Evolutionary conservation across 129 eudicot genomes (phyloP).

Genomic region (Cynara cardunculus): DNA sequence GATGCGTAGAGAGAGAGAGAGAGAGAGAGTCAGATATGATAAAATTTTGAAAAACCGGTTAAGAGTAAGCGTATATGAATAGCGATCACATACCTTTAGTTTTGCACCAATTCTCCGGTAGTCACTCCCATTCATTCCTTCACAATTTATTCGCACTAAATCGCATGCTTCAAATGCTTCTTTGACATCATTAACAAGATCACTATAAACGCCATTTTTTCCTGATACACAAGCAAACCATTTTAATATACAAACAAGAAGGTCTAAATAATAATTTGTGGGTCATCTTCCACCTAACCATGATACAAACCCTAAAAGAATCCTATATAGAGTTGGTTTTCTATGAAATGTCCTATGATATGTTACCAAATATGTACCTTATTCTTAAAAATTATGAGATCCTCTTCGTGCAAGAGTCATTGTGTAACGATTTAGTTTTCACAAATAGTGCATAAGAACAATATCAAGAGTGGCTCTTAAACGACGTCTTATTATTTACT

Average conservation of each 20-base stretch:
- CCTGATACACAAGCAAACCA: conserved; percentile 42
- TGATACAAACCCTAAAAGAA: neutral
- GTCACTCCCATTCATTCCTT: conserved; percentile 89
- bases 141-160: conserved; percentile 70
- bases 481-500: neutral
- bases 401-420: too few relatives aligned
- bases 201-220: conserved; percentile 76
- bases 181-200: conserved; percentile 67
- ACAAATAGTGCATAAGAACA: neutral
- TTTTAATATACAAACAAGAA: neutral
- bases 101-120: conserved; percentile 82
- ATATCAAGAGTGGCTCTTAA: neutral
- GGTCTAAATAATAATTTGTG: neutral
- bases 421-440: neutral
- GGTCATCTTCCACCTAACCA: neutral
- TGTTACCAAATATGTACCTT: too few relatives aligned
- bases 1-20: too few relatives aligned
- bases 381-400: too few relatives aligned
- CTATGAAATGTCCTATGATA: neutral
- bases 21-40: too few relatives aligned
- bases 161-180: conserved; percentile 99
- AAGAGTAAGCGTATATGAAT: neutral
- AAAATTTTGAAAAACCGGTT: neutral
- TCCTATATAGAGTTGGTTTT: neutral
- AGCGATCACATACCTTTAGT: conserved; percentile 53